These are phyloP conservation scores for Pyrus communis DNA, from an alignment of 306 rosid species.

Conservation along the genomic window DNA sequence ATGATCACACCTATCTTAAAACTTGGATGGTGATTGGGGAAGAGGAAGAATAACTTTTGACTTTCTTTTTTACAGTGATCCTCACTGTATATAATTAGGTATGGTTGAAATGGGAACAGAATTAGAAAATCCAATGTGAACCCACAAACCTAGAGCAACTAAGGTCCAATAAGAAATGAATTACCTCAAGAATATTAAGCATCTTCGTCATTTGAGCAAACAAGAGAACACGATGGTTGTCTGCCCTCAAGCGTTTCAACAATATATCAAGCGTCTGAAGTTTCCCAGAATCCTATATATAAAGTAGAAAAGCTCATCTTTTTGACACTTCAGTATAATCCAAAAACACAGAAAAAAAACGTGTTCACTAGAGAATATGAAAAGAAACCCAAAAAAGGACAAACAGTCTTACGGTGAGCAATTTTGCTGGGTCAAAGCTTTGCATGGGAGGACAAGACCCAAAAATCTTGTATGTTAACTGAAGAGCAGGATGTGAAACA, in stretches of 20 bases:
- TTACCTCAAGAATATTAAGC: constrained; percentile 96
- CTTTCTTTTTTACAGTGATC: background rate
- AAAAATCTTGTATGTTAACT: constrained; percentile 74
- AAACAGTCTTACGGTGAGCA: constrained; percentile 72
- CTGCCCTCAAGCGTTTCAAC: constrained; percentile 85
- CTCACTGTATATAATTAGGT: background rate
- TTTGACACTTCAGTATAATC: background rate
- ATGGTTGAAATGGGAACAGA: background rate
- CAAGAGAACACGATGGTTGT: constrained; percentile 88
- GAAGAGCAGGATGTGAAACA: constrained; percentile 79
- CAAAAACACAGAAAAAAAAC: background rate
- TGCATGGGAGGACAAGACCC: constrained; percentile 91
- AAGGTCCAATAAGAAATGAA: constrained; percentile 9
- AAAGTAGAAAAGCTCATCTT: constrained; percentile 13
- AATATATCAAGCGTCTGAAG: constrained; percentile 99
- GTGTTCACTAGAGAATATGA: constrained; percentile 2
- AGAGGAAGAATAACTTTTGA: no score
- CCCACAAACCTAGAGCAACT: background rate
- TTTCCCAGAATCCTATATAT: constrained; percentile 92
- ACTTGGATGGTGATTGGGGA: no score
- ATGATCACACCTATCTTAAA: background rate
- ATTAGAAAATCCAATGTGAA: background rate
- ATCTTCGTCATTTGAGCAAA: constrained; percentile 99
- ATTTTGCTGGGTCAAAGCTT: constrained; percentile 96
- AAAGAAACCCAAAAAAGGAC: background rate